Percentiles rank a stretch among this genome's conserved stretches.
These are phyloP conservation scores for Candolleomyces aberdarensis DNA, from an alignment of 768 basidiomycete species.

Conservation along the genomic window DNA sequence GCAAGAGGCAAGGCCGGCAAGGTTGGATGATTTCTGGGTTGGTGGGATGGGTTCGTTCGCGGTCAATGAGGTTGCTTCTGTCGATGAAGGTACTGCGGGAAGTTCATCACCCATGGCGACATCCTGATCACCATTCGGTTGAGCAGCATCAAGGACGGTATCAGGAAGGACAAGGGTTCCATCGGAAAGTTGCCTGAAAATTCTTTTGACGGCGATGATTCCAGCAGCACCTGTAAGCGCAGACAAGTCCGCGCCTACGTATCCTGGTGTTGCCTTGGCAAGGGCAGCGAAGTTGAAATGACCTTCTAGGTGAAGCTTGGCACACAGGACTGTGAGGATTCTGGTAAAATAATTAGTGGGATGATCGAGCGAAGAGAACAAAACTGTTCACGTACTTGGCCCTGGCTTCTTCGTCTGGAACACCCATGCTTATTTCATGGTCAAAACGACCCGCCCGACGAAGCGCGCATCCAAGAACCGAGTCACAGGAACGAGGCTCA, in stretches of 20 bases:
- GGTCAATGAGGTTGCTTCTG: conserved; percentile 7
- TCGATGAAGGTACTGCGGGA: conserved; percentile 9
- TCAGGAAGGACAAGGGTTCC: conserved; percentile 58
- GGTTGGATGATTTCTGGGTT: conserved; percentile 15
- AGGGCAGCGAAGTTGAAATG: conserved; percentile 84
- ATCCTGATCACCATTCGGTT: conserved; percentile 25
- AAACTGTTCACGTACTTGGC: conserved; percentile 61
- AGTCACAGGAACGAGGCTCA: conserved; percentile 14
- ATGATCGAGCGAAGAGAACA: background rate
- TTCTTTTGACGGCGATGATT: conserved; percentile 93
- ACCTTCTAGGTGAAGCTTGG: conserved; percentile 80
- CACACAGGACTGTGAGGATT: conserved; percentile 82
- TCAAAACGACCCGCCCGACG: conserved; percentile 94
- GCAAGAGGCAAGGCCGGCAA: conserved; percentile 31
- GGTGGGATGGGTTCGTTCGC: conserved; percentile 8
- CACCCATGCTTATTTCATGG: conserved; percentile 96
- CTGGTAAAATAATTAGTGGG: conserved; percentile 34
- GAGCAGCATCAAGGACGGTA: conserved; percentile 15
- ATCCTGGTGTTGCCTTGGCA: conserved; percentile 94
- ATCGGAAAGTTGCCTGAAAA: conserved; percentile 78
- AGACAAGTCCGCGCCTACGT: conserved; percentile 92
- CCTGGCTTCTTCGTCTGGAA: conserved; percentile 88
- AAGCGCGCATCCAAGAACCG: too few relatives aligned
- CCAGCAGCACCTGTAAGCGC: conserved; percentile 92
- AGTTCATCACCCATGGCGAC: conserved; percentile 44